Base-by-base conservation (phyloP, 2,329 filamentous ascomycete species). In the Exutisphaerella laricina region DNA sequence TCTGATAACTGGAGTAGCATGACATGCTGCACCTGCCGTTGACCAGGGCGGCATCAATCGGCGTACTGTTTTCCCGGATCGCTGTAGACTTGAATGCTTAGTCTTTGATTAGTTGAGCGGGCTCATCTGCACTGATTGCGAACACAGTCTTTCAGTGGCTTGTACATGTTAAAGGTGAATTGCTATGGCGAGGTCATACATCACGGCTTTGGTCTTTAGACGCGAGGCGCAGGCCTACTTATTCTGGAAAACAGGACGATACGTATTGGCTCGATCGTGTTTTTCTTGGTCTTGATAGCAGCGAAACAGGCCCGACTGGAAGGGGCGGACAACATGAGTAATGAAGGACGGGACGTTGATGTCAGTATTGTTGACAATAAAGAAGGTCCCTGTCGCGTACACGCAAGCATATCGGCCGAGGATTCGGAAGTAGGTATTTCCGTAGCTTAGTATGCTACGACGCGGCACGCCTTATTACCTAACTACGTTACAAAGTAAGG, bases 91-190 rank as follows among this genome's bases (percentile, higher is more conserved):
- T 68, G 2, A 41, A 66, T 59, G 60, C 66, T 1, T 62, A 64
- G 5, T 39, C 42, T n/a, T 73, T 72, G 1, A 80, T 80, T 29
- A 68, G 72, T 1, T 78, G 74, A 74, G 73, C 72, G 1, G 74
- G 73, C 5, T 75, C 72, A 0, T 70, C 73, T 5, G 69, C 69
- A 2, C 58, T 79, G 32, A 72, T 79, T 35, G 74, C 74, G 18
- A 77, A 75, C 43, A 82, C 79, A 0, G 73, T 76, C 26, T 83
- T 82, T 51, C 79, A 80, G 73, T 0, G 79, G 78, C 0, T 71
- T 74, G 36, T 81, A 79, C 50, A 78, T 82, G 25, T 76, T 77
- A 2, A 66, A 72, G 4, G 59, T 56, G 6, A 74, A 77, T 46
- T 70, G 26, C 14, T 83, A 82, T 52, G 74, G 73, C 4, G 75